phyloP scores from a whole-genome alignment of 2,329 filamentous ascomycete species.

The Phialophora verrucosa region DNA sequence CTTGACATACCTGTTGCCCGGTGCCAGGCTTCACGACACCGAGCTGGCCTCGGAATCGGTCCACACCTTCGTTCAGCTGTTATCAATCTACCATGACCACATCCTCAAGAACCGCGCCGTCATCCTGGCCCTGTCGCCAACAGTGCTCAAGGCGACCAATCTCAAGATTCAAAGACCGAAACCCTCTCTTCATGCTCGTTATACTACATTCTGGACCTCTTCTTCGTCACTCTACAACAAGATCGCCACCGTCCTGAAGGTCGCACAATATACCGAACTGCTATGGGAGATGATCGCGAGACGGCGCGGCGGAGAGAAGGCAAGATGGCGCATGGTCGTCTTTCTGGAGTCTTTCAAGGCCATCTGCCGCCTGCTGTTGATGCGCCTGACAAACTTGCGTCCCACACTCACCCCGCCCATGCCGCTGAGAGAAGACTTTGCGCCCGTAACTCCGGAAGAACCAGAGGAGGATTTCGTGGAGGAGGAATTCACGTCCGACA shows the following conservation, averaged over 20 bases:
- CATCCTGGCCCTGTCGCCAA: slow-evolving; percentile 73
- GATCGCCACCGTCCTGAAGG: slow-evolving; percentile 80
- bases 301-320: slow-evolving; percentile 75
- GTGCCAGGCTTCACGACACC: slow-evolving; percentile 68
- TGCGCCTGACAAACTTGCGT: slow-evolving; percentile 81
- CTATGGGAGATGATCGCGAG: slow-evolving; percentile 98
- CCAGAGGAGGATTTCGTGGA: slow-evolving; percentile 55
- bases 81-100: slow-evolving; percentile 34
- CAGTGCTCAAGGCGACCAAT: slow-evolving; percentile 40
- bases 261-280: slow-evolving; percentile 92
- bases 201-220: slow-evolving; percentile 68
- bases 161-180: slow-evolving; percentile 43
- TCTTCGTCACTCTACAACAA: slow-evolving; percentile 74
- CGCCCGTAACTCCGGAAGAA: slow-evolving; percentile 61
- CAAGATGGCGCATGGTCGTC: slow-evolving; percentile 86
- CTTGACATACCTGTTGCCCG: slow-evolving; percentile 93
- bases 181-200: slow-evolving; percentile 65
- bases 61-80: slow-evolving; percentile 38
- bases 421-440: slow-evolving; percentile 76
- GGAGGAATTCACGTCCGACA: slow-evolving; percentile 42
- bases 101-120: slow-evolving; percentile 38
- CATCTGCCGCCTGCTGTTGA: slow-evolving; percentile 76
- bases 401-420: slow-evolving; percentile 82
- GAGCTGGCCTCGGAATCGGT: slow-evolving; percentile 90
- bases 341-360: slow-evolving; percentile 86